Percentiles rank a stretch among this genome's conserved stretches.
phyloP scores from a whole-genome alignment of 163 green algal species.

The Scenedesmus sp. region DNA sequence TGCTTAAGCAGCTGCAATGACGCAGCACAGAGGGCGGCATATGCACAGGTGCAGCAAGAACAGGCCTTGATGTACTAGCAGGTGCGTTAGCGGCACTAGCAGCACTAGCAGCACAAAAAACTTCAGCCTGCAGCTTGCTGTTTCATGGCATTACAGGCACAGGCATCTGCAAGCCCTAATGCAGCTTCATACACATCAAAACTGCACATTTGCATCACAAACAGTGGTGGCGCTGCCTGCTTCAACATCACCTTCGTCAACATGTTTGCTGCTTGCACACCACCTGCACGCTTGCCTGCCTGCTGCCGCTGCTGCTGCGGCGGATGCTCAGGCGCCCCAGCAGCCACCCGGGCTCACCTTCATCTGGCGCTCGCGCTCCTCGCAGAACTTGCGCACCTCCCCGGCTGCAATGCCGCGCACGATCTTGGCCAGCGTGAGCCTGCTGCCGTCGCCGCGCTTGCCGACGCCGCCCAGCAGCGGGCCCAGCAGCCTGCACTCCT shows the following conservation, averaged over 20 bases:
- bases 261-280: not conserved
- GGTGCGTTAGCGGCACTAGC: too few species aligned
- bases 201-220: not conserved
- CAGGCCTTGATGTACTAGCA: not conserved
- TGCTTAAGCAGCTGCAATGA: constrained; percentile 38
- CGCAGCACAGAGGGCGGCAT: not conserved
- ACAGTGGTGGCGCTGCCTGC: not conserved
- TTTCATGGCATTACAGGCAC: not conserved
- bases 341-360: constrained; percentile 53
- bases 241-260: not conserved
- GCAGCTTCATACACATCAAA: too few species aligned
- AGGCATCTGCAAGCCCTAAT: not conserved
- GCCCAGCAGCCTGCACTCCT: constrained; percentile 87
- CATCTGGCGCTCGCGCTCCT: constrained; percentile 65
- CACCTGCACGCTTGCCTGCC: not conserved
- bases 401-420: constrained; percentile 87
- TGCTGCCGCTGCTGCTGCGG: not conserved
- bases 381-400: constrained; percentile 75
- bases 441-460: constrained; percentile 80
- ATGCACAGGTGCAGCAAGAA: not conserved
- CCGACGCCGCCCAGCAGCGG: constrained; percentile 83
- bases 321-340: not conserved
- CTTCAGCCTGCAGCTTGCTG: not conserved
- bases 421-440: constrained; percentile 88
- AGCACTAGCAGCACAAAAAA: too few species aligned